Percentiles rank a stretch among this genome's conserved stretches.
Evolutionary conservation across 768 basidiomycete species (phyloP).

Genomic region (Mrakia gelida): DNA sequence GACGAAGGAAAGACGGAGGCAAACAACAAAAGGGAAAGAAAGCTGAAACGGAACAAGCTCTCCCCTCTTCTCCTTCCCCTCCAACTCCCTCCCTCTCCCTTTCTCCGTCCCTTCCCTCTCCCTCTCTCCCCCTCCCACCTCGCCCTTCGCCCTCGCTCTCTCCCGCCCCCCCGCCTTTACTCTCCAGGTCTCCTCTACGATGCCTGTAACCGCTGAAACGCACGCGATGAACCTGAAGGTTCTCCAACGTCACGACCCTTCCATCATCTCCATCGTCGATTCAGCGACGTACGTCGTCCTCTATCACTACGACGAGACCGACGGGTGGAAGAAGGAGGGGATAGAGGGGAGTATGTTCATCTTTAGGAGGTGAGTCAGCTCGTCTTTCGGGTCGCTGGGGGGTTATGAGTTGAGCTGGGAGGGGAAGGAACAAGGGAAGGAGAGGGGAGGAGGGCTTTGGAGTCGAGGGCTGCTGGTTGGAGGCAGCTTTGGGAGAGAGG

Average conservation of each 20-base stretch:
- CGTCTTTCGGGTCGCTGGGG: background rate
- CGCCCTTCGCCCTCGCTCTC: background rate
- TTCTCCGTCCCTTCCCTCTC: background rate
- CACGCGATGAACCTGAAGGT: slow-evolving; percentile 36
- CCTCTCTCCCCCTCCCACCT: background rate
- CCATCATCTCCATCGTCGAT: slow-evolving; percentile 33
- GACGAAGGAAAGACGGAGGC: too few relatives aligned
- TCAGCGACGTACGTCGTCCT: slow-evolving; percentile 35
- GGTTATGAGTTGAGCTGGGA: background rate
- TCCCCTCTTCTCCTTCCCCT: background rate
- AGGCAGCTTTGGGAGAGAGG: too few relatives aligned
- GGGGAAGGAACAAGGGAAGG: background rate
- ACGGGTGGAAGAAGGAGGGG: slow-evolving; percentile 36
- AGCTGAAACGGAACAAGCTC: background rate
- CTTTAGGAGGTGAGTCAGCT: slow-evolving; percentile 32
- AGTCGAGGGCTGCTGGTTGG: too few relatives aligned
- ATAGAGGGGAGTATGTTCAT: slow-evolving; percentile 37
- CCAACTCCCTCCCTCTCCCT: background rate
- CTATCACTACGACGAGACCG: slow-evolving; percentile 26
- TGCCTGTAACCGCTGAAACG: background rate
- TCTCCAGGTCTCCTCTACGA: too few relatives aligned
- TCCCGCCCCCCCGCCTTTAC: background rate
- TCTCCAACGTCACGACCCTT: slow-evolving; percentile 34
- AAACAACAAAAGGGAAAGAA: too few relatives aligned
- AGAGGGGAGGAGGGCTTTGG: too few relatives aligned